Percentiles rank a stretch among this genome's conserved stretches.
Evolutionary conservation across 2,329 filamentous ascomycete species (phyloP).

Genomic region (Aspergillus bombycis): DNA sequence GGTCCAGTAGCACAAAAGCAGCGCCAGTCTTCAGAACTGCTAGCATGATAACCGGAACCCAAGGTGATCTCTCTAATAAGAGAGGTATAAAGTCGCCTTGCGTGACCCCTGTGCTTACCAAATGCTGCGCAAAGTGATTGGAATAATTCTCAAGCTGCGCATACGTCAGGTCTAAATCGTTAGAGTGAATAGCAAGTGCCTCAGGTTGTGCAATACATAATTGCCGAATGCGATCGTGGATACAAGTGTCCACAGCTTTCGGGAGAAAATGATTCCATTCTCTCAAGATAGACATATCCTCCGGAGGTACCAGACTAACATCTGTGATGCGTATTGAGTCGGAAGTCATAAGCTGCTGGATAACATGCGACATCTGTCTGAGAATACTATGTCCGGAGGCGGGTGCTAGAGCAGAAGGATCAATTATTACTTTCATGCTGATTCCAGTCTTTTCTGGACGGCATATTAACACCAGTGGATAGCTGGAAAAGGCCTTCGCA

Average conservation of each 20-base stretch:
- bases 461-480: neutral
- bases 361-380: neutral
- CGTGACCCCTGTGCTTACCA: constrained; percentile 34
- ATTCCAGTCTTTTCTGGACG: neutral
- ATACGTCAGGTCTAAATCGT: constrained; percentile 32
- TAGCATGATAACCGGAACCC: constrained; percentile 28
- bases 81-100: constrained; percentile 28
- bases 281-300: neutral
- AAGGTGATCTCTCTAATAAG: constrained; percentile 31
- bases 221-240: neutral
- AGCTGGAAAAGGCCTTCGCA: neutral
- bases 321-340: neutral
- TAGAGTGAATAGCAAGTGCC: constrained; percentile 23
- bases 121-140: constrained; percentile 29
- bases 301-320: neutral
- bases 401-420: neutral
- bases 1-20: constrained; percentile 28
- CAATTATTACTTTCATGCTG: neutral
- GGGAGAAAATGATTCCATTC: neutral
- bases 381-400: neutral
- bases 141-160: constrained; percentile 32
- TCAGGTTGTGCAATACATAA: neutral
- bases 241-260: neutral
- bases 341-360: neutral
- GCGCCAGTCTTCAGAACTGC: constrained; percentile 31